These are phyloP conservation scores for Niebla homalea DNA, from an alignment of 495 filamentous ascomycete genomes.

Conservation along the genomic window DNA sequence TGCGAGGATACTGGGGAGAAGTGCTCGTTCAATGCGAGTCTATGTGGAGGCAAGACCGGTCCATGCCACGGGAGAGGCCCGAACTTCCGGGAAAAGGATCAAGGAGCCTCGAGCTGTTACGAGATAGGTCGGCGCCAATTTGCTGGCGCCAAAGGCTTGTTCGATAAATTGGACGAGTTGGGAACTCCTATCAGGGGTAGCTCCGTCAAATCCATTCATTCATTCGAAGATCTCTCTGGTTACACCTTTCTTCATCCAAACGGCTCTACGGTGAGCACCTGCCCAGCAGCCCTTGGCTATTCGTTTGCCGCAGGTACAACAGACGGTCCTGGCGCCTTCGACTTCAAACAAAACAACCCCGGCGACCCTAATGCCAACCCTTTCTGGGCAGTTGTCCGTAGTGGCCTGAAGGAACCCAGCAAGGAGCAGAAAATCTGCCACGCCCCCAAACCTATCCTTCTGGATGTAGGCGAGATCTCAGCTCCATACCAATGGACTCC, in stretches of 20 bases:
- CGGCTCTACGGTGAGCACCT: conserved; percentile 57
- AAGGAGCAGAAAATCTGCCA: conserved; percentile 68
- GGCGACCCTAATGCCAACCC: conserved; percentile 64
- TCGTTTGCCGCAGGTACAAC: conserved; percentile 92
- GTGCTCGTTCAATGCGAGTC: conserved; percentile 62
- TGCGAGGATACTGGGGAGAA: conserved; percentile 58
- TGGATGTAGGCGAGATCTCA: conserved; percentile 74
- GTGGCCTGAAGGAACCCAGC: conserved; percentile 56
- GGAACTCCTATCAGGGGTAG: conserved; percentile 38
- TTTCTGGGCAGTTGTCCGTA: conserved; percentile 66
- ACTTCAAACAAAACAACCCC: conserved; percentile 81
- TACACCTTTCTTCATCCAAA: conserved; percentile 66
- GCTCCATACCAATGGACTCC: conserved; percentile 81
- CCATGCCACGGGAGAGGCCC: conserved; percentile 79
- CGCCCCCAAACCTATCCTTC: conserved; percentile 68
- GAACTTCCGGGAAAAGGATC: conserved; percentile 54
- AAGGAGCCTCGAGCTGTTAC: conserved; percentile 59
- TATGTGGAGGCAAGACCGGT: conserved; percentile 63
- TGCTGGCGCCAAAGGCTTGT: conserved; percentile 46
- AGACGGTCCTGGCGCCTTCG: conserved; percentile 84
- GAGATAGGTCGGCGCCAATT: conserved; percentile 62
- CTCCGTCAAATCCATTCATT: conserved; percentile 58
- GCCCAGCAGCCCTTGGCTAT: conserved; percentile 84
- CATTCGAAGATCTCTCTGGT: conserved; percentile 59
- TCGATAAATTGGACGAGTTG: conserved; percentile 36